Percentiles rank a stretch among this genome's conserved stretches.
phyloP scores from a whole-genome alignment of 345 rosid species.

The Cardiospermum halicacabum region DNA sequence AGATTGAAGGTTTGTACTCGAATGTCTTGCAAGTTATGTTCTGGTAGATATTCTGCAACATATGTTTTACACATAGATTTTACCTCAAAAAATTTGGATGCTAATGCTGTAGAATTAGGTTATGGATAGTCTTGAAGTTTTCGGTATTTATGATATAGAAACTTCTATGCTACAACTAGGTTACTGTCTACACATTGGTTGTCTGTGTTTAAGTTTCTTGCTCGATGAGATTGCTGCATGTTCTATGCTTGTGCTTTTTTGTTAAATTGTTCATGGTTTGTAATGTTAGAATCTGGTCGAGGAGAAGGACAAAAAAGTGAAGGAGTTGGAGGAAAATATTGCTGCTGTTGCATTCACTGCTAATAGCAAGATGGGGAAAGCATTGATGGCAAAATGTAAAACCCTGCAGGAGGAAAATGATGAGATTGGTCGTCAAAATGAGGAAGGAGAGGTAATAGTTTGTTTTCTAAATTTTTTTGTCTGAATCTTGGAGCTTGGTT shows the following conservation, averaged over 20 bases:
- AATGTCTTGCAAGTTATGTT: background rate
- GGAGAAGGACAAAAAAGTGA: conserved; percentile 94
- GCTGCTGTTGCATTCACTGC: conserved; percentile 87
- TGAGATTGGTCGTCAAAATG: conserved; percentile 92
- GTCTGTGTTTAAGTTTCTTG: background rate
- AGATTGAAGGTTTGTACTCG: conserved; percentile 70
- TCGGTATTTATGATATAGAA: background rate
- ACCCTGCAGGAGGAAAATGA: conserved; percentile 96
- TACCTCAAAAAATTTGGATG: background rate
- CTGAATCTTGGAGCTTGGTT: background rate
- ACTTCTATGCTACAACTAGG: background rate
- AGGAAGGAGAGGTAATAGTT: conserved; percentile 86
- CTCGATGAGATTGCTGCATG: background rate
- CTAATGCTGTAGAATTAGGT: background rate
- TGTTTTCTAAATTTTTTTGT: background rate
- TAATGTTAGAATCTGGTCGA: conserved; percentile 68
- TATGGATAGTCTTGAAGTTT: background rate
- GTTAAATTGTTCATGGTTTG: conserved; percentile 3
- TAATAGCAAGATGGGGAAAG: conserved; percentile 85
- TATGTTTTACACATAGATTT: conserved; percentile 4
- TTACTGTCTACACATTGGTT: background rate
- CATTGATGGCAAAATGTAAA: conserved; percentile 93
- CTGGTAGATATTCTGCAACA: background rate
- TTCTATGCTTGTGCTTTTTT: background rate
- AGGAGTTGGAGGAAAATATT: conserved; percentile 89